Evolutionary conservation across 495 filamentous ascomycete genomes (phyloP), one percentile per base, ranked within the genome.

Genomic region (Podospora tetraspora): DNA sequence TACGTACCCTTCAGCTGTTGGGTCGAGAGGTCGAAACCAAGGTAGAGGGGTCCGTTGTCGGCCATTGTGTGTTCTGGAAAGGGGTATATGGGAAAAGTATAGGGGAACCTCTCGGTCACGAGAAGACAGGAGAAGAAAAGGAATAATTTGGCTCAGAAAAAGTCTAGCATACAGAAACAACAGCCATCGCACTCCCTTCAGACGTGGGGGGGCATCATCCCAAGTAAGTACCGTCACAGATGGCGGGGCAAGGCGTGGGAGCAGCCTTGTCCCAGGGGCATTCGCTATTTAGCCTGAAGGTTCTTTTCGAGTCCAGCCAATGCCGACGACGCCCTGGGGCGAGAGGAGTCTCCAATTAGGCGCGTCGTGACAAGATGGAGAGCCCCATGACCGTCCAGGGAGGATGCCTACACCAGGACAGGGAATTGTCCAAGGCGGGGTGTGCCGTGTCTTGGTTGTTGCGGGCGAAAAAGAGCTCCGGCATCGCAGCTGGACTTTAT

Each of bases 21-120:
- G 66, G 95, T 98, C 27, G 93, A 97, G 60, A 99, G 90, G 78
- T 99, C 94, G 76, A 97, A 94, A 57, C 94, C 94, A 67, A 97
- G 85, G 71, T 97, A 97, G 66, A 96, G 82, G 16, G 92, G 89
- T 21, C 79, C 81, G 57, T 80, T 69, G 57, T 78, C 70, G 66
- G 75, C 74, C 83, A 85, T 85, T 65, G 67, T 77, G 34, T 43
- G 0, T 43, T 43, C 34, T 6, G 34, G 16, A 68, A 72, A 64
- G 74, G 74, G 64, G 74, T 72, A 63, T 32, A 13, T 29, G 34
- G 67, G 22, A 32, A 56, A 23, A 19, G 34, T 21, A 3, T 16
- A 59, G 5, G 32, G 22, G 59, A 61, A n/a, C 25, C 19, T 21
- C 23, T 22, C n/a, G 29, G n/a, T 25, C 29, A 66, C 4, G 16